Conservation (phyloP, 2,329 filamentous ascomycete species). For the Aspergillus pseudotamarii region DNA sequence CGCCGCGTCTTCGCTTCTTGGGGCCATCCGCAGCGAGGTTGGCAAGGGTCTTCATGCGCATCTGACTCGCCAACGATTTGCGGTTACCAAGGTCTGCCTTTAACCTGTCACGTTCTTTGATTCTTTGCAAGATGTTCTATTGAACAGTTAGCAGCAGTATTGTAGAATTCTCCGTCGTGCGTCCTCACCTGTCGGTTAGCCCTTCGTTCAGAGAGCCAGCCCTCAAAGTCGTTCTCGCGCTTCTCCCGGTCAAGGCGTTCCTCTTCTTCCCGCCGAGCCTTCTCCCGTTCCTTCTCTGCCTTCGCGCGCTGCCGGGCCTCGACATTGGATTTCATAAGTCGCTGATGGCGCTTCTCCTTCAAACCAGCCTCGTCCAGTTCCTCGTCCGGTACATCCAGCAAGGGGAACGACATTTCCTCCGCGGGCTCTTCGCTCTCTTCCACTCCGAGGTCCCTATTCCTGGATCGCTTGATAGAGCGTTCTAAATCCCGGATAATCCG, state of each 20-base stretch:
- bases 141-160: constrained; percentile 28
- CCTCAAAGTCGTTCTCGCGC: constrained; percentile 79
- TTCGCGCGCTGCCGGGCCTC: constrained; percentile 93
- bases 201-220: constrained; percentile 83
- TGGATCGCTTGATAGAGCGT: constrained; percentile 81
- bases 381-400: constrained; percentile 88
- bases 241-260: constrained; percentile 81
- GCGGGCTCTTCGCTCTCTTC: constrained; percentile 78
- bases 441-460: constrained; percentile 91
- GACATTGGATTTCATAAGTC: constrained; percentile 90
- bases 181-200: constrained; percentile 61
- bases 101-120: constrained; percentile 90
- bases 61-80: constrained; percentile 93
- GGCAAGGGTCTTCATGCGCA: constrained; percentile 97
- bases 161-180: not conserved
- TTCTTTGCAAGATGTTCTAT: constrained; percentile 72
- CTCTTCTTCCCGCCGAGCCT: constrained; percentile 79
- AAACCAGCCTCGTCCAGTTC: constrained; percentile 87
- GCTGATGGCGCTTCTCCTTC: constrained; percentile 91
- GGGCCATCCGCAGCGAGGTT: constrained; percentile 91
- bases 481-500: constrained; percentile 86
- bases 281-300: constrained; percentile 91
- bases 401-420: constrained; percentile 77
- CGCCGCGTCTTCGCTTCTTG: constrained; percentile 79
- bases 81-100: constrained; percentile 95